phyloP scores from a whole-genome alignment of 768 basidiomycete genomes.

The Fomitopsis pulvina region DNA sequence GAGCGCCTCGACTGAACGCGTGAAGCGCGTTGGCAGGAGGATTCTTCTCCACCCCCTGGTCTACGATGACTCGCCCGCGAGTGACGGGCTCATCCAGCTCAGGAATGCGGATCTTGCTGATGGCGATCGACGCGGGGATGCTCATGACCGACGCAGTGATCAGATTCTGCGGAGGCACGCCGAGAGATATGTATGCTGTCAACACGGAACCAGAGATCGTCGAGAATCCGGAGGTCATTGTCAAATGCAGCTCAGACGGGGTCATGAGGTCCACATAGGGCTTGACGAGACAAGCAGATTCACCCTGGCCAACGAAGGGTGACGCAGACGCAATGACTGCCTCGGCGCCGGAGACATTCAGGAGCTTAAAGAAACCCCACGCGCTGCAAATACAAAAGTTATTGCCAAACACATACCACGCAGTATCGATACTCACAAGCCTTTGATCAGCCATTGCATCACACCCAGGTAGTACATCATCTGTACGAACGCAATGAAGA shows the following conservation, averaged over 20 bases:
- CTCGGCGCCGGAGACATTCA: conserved; percentile 92
- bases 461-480: conserved; percentile 88
- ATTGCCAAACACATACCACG: background rate
- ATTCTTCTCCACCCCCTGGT: conserved; percentile 60
- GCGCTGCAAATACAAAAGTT: conserved; percentile 40
- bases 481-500: conserved; percentile 91
- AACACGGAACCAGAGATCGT: conserved; percentile 91
- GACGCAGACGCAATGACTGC: conserved; percentile 90
- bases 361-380: conserved; percentile 89
- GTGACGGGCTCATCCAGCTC: conserved; percentile 85
- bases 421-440: conserved; percentile 57
- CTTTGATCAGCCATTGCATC: conserved; percentile 89
- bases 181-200: conserved; percentile 72
- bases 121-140: conserved; percentile 90
- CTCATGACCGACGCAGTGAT: conserved; percentile 91
- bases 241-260: conserved; percentile 76
- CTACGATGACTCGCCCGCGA: conserved; percentile 71
- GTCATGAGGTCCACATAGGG: conserved; percentile 87
- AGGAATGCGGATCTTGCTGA: conserved; percentile 82
- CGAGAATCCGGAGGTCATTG: conserved; percentile 89
- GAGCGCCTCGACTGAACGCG: conserved; percentile 80
- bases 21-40: conserved; percentile 75
- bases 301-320: conserved; percentile 91
- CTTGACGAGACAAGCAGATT: conserved; percentile 78
- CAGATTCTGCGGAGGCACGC: conserved; percentile 73